Evolutionary conservation across 2,329 filamentous ascomycete species (phyloP), one percentile per base, ranked within the genome.

Genomic region (Aspergillus jensenii): DNA sequence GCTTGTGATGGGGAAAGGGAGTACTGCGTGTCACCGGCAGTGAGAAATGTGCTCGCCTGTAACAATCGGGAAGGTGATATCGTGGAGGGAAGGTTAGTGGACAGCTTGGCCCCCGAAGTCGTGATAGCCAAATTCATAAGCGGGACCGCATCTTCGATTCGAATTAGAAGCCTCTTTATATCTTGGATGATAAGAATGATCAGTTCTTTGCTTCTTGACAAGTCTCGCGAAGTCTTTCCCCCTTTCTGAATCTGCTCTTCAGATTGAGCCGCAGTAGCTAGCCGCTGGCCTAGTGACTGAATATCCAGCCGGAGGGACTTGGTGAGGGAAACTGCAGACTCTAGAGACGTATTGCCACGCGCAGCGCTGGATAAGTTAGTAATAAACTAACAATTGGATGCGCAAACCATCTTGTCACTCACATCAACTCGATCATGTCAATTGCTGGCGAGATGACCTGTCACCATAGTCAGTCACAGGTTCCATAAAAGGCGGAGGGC

Each of bases 51-150:
- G 70, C 93, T 98, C 17, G 95, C 93, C 75, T 99, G 95, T 39
- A 98, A 79, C 43, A 99, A 78, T 41, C 95, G 85, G 4, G 93
- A 97, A 1, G 93, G 93, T 1, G 93, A 98, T 45, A 98, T 90
- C 9, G 89, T 89, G 1, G 89, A 81, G 0, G 92, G 90, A 27
- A 97, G 79, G 3, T 87, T 88, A 0, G 90, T 90, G 0, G 90
- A 91, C 31, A 98, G 80, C 58, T 86, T 96, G 56, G 93, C 92
- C 0, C 95, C 95, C 1, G 93, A 97, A 1, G 93, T 93, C 2
- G 91, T 95, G 63, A 99, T 96, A 55, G 95, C 95, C 27, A 99
- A 82, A 67, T 95, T 96, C 71, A 99, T 89, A 3, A 96, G 80
- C 0, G 93, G 93, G 11, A 98, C 91, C 12, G 93, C 90, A 73